Evolutionary conservation across 805 yeast genomes (phyloP).

Genomic region (Starmerella sirachaensis): DNA sequence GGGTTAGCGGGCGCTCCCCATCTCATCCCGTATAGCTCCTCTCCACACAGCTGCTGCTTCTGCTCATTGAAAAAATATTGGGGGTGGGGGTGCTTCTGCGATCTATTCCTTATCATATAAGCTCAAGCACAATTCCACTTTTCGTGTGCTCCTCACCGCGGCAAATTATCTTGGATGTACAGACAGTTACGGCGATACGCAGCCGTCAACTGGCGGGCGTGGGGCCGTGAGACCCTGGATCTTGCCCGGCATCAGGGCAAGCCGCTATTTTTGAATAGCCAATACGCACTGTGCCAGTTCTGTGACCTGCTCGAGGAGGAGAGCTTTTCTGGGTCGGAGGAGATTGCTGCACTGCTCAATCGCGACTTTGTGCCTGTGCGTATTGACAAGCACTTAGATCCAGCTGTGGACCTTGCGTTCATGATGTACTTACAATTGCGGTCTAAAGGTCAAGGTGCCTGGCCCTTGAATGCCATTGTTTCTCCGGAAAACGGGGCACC

Average conservation of each 20-base stretch:
- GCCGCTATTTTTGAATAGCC: constrained; percentile 31
- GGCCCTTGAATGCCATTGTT: constrained; percentile 33
- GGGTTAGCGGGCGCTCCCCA: too few relatives aligned
- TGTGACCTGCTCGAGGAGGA: constrained; percentile 32
- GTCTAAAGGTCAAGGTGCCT: constrained; percentile 30
- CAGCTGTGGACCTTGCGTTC: constrained; percentile 32
- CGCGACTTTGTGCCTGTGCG: constrained; percentile 29
- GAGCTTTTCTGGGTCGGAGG: constrained; percentile 23
- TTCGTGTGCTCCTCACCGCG: too few relatives aligned
- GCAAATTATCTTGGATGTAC: too few relatives aligned
- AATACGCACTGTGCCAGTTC: constrained; percentile 32
- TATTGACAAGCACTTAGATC: constrained; percentile 32
- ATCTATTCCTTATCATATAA: too few relatives aligned
- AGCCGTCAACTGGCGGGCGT: constrained; percentile 27
- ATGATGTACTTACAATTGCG: constrained; percentile 30
- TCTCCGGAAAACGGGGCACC: constrained; percentile 29
- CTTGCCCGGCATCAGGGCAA: constrained; percentile 26
- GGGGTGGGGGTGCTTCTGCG: too few relatives aligned
- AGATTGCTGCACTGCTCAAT: constrained; percentile 27
- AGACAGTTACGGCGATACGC: not conserved
- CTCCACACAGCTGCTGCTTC: too few relatives aligned
- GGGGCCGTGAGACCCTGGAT: constrained; percentile 27
- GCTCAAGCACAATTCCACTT: too few relatives aligned
- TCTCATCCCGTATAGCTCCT: too few relatives aligned
- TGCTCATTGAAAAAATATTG: too few relatives aligned